phyloP scores from a whole-genome alignment of 306 rosid species.

The Citrullus mucosospermus region DNA sequence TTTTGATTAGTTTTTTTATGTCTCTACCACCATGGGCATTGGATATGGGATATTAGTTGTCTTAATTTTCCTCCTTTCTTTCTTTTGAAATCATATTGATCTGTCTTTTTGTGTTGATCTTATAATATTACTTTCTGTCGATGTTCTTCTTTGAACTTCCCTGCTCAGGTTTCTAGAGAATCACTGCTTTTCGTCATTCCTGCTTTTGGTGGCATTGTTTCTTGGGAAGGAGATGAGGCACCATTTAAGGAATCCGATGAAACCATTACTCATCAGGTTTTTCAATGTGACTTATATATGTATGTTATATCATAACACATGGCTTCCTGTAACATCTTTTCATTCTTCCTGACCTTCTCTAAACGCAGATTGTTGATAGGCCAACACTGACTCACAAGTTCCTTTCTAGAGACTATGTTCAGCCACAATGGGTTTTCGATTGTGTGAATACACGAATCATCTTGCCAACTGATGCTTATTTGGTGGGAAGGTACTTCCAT shows the following conservation, averaged over 20 bases:
- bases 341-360: constrained; percentile 5
- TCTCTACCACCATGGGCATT: neutral
- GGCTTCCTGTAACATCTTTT: constrained; percentile 4
- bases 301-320: neutral
- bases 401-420: constrained; percentile 71
- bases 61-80: neutral
- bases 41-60: neutral
- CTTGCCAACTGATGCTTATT: constrained; percentile 59
- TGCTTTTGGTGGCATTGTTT: constrained; percentile 84
- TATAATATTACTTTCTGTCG: neutral
- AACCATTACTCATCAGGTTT: constrained; percentile 75
- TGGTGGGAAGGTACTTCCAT: constrained; percentile 69
- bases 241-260: constrained; percentile 67
- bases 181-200: constrained; percentile 73
- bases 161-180: constrained; percentile 74
- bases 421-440: constrained; percentile 93
- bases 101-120: neutral
- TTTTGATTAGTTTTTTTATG: neutral
- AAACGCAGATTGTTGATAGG: constrained; percentile 68
- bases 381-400: constrained; percentile 54
- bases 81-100: neutral
- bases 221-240: constrained; percentile 87
- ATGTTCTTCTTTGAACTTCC: neutral
- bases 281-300: neutral
- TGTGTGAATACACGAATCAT: constrained; percentile 65